These are phyloP conservation scores for Entomortierella lignicola DNA, from an alignment of 192 early-diverging fungal species.

Conservation along the genomic window DNA sequence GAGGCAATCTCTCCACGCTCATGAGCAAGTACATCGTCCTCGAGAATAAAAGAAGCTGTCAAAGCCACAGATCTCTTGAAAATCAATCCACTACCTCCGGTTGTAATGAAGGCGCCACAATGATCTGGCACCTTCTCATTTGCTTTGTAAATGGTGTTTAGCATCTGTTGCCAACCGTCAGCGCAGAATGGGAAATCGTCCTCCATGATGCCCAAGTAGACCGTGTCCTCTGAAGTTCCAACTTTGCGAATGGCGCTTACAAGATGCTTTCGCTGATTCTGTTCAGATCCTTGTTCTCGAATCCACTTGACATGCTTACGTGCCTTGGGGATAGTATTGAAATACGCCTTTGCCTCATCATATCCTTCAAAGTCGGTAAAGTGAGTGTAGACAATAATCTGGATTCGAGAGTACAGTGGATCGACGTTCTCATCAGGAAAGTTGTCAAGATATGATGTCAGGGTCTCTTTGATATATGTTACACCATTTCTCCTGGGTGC, in stretches of 20 bases:
- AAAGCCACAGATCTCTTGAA: slow-evolving; percentile 43
- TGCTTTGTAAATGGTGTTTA: slow-evolving; percentile 59
- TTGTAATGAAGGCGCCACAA: slow-evolving; percentile 66
- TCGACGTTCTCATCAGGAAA: slow-evolving; percentile 50
- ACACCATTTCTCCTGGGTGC: slow-evolving; percentile 59
- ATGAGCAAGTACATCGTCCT: slow-evolving; percentile 13
- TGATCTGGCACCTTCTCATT: slow-evolving; percentile 54
- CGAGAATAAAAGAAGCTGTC: slow-evolving; percentile 31
- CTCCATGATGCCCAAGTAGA: slow-evolving; percentile 62
- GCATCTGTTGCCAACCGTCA: slow-evolving; percentile 57
- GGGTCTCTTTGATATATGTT: slow-evolving; percentile 54
- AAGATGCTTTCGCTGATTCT: slow-evolving; percentile 63
- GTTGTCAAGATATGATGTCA: slow-evolving; percentile 58
- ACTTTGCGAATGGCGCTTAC: slow-evolving; percentile 56
- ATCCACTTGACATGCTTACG: slow-evolving; percentile 59
- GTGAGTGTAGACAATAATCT: slow-evolving; percentile 63
- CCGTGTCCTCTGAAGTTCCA: slow-evolving; percentile 36
- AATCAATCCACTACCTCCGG: slow-evolving; percentile 60
- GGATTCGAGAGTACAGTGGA: slow-evolving; percentile 57
- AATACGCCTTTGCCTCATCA: slow-evolving; percentile 46
- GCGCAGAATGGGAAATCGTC: slow-evolving; percentile 66
- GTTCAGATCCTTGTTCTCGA: slow-evolving; percentile 56
- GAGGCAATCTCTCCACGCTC: slow-evolving; percentile 26
- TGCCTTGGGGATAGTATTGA: slow-evolving; percentile 48
- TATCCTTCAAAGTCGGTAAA: slow-evolving; percentile 58